Conservation (phyloP, 1,284 basidiomycete genomes). For the Sporisorium scitamineum region DNA sequence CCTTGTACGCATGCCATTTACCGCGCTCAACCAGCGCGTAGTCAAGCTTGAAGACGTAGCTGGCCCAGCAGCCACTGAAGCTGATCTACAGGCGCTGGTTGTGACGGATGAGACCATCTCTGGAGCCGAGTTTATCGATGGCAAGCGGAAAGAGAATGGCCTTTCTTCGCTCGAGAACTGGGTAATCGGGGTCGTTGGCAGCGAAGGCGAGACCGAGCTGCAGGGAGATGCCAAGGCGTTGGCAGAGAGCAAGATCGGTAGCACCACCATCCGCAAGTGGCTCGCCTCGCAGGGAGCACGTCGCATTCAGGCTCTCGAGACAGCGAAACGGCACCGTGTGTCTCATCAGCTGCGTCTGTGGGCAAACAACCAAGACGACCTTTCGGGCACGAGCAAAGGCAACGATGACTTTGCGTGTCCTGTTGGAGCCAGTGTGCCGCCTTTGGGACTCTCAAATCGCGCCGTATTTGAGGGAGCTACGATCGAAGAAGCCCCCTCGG, state of each 20-base stretch:
- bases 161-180: slow-evolving; percentile 49
- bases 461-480: slow-evolving; percentile 53
- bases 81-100: slow-evolving; percentile 57
- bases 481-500: slow-evolving; percentile 35
- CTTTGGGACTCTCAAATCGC: slow-evolving; percentile 65
- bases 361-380: slow-evolving; percentile 3
- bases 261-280: slow-evolving; percentile 66
- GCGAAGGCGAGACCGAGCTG: slow-evolving; percentile 57
- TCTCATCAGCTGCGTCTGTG: slow-evolving; percentile 27
- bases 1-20: slow-evolving; percentile 40
- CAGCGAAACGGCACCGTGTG: slow-evolving; percentile 21
- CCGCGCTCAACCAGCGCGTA: slow-evolving; percentile 43
- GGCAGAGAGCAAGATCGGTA: slow-evolving; percentile 64
- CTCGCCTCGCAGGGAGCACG: slow-evolving; percentile 39
- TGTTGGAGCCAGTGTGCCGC: slow-evolving; percentile 62
- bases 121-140: slow-evolving; percentile 60
- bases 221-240: slow-evolving; percentile 57
- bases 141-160: slow-evolving; percentile 49
- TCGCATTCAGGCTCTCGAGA: slow-evolving; percentile 31
- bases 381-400: background rate
- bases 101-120: slow-evolving; percentile 65
- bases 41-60: slow-evolving; percentile 62
- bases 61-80: slow-evolving; percentile 64
- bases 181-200: slow-evolving; percentile 62
- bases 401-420: slow-evolving; percentile 34